Percentiles rank a stretch among this genome's conserved stretches.
Conservation (phyloP, 805 yeast genomes). For the Kuraishia ogatae region DNA sequence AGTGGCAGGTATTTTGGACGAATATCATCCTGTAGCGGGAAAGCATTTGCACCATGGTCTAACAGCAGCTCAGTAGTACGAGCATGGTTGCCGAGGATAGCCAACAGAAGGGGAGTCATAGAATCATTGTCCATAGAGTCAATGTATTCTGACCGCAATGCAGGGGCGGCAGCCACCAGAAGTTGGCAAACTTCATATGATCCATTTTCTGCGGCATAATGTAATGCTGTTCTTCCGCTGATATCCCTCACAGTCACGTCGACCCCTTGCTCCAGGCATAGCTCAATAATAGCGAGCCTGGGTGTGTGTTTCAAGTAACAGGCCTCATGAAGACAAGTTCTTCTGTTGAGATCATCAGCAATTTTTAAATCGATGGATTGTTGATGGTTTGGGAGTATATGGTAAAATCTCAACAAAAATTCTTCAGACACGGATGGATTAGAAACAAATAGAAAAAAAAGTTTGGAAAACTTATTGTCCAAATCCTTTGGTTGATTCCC, state of each 20-base stretch:
- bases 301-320: constrained; percentile 18
- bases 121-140: constrained; percentile 63
- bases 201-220: constrained; percentile 69
- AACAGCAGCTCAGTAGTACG: constrained; percentile 43
- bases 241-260: constrained; percentile 36
- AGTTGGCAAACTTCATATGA: constrained; percentile 30
- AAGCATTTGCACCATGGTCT: constrained; percentile 38
- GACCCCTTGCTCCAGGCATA: constrained; percentile 13
- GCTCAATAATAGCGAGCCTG: constrained; percentile 14
- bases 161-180: constrained; percentile 24
- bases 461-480: constrained; percentile 46
- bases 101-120: constrained; percentile 73
- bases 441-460: constrained; percentile 62
- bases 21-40: constrained; percentile 36
- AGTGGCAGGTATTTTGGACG: constrained; percentile 66
- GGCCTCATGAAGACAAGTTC: constrained; percentile 71
- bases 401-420: constrained; percentile 40
- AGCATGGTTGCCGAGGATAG: constrained; percentile 62
- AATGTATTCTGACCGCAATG: constrained; percentile 20
- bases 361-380: constrained; percentile 50
- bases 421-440: constrained; percentile 58
- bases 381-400: constrained; percentile 29
- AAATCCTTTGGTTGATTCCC: not conserved
- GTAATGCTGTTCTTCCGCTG: constrained; percentile 76
- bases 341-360: constrained; percentile 64